Percentiles rank a stretch among this genome's conserved stretches.
phyloP scores from a whole-genome alignment of 2,329 filamentous ascomycete genomes.

The Cadophora sp. region DNA sequence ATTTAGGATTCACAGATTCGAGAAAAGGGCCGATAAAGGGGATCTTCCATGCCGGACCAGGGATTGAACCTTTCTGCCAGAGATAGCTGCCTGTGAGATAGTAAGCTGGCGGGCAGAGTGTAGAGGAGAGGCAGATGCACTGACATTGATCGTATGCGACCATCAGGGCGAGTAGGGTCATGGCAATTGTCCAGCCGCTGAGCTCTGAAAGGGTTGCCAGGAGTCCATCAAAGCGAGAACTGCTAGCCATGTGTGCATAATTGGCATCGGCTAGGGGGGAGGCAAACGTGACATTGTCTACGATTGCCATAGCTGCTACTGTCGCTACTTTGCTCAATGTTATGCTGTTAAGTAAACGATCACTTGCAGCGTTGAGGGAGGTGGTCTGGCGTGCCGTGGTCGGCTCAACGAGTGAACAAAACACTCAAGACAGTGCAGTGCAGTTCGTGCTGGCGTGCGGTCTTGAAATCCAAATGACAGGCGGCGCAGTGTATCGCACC shows the following conservation, averaged over 20 bases:
- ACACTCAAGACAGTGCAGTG: neutral
- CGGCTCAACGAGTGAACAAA: slow-evolving; percentile 1
- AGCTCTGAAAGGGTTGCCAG: slow-evolving; percentile 27
- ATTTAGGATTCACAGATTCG: slow-evolving; percentile 89
- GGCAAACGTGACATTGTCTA: slow-evolving; percentile 41
- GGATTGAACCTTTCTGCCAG: slow-evolving; percentile 76
- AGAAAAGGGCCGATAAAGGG: slow-evolving; percentile 97
- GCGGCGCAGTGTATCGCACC: slow-evolving; percentile 3
- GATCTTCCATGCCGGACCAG: slow-evolving; percentile 76
- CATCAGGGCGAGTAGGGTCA: slow-evolving; percentile 73
- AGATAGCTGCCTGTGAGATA: slow-evolving; percentile 71
- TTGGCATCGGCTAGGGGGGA: slow-evolving; percentile 44
- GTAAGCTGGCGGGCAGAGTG: slow-evolving; percentile 11
- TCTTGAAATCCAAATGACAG: neutral
- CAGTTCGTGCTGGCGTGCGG: slow-evolving; percentile 4
- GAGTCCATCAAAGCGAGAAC: slow-evolving; percentile 36
- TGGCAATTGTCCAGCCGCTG: slow-evolving; percentile 68
- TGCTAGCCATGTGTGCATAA: slow-evolving; percentile 36
- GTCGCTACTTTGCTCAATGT: neutral
- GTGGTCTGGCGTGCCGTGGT: neutral
- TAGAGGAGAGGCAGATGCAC: slow-evolving; percentile 43
- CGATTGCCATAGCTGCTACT: slow-evolving; percentile 16
- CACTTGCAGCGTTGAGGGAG: neutral
- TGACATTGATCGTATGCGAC: slow-evolving; percentile 91
- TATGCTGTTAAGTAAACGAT: neutral